Conservation (phyloP, 2,329 filamentous ascomycete genomes). For the Diaporthe sp. region DNA sequence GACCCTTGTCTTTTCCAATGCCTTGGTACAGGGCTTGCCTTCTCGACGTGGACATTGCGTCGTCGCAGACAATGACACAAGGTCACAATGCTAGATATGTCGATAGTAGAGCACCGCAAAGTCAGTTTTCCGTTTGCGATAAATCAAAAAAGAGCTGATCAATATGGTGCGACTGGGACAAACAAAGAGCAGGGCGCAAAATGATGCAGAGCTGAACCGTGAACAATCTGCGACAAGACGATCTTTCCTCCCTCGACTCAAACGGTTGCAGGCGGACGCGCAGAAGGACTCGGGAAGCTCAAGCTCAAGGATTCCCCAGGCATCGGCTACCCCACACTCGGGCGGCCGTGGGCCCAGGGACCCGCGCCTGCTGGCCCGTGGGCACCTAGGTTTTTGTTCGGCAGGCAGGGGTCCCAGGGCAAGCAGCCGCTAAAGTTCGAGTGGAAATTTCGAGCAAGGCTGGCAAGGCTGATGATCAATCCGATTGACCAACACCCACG, state of each 20-base stretch:
- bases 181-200: not conserved
- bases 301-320: constrained; percentile 30
- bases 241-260: constrained; percentile 17
- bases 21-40: not conserved
- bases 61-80: not conserved
- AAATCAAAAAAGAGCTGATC: not conserved
- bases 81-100: not conserved
- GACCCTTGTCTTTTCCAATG: not conserved
- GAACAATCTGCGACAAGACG: not conserved
- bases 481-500: not conserved
- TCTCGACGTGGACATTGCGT: constrained; percentile 14
- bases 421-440: constrained; percentile 9
- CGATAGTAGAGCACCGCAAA: not conserved
- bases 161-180: not conserved
- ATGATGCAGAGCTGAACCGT: not conserved
- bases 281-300: constrained; percentile 13
- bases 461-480: constrained; percentile 37
- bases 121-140: not conserved
- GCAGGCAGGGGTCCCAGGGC: constrained; percentile 28
- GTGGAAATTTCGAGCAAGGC: constrained; percentile 38
- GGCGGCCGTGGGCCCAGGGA: constrained; percentile 13
- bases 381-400: not conserved
- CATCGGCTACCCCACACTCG: constrained; percentile 23
- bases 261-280: not conserved
- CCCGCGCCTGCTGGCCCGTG: not conserved